Base-by-base conservation (phyloP, 371 early-diverging fungal species). In the Actinomortierella wolfii region DNA sequence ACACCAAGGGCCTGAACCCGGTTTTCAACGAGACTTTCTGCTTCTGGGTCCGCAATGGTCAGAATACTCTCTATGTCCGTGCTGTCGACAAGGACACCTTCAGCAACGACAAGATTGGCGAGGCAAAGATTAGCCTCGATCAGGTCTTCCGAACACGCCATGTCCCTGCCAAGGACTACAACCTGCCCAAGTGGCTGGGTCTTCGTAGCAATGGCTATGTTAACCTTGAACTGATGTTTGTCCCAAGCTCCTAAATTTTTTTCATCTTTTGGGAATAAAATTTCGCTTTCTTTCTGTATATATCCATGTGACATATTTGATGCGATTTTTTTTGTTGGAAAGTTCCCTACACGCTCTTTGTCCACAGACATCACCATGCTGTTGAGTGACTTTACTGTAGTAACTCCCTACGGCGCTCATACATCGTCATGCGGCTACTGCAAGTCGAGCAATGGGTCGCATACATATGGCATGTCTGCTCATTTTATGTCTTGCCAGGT, bases 391-490 rank as follows among this genome's bases (percentile, higher is more conserved):
- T 59, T 59, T 17, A 73, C 63, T 20, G 43, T 81, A 50, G 48
- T 81, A 43, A 76, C 77, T 5, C 64, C 82, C 24, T 75, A 69
- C 29, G 84, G 81, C 13, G 41, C 50, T 0, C 79, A 73, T 26
- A 43, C 65, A n/a, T 73, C 76, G 46, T 68, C 68, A 17, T 87
- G 87, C 48, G 87, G 87, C 21, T 87, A 87, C 55, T 87, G 87
- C 64, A 76, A 83, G 50, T 76, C 77, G 17, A 53, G 52, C 2
- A 65, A 76, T 20, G 78, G 80, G 0, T 84, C 84, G 0, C 71
- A 64, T 18, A 81, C 81, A 8, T 86, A 78, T 70, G 86, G 86
- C 50, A 68, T 84, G 47, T 79, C 78, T 68, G 82, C 86, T 25
- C 80, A 83, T 60, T 45, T 77, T 23, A 62, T 86, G 62, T 67